These are phyloP conservation scores for Monosporozyma solicola DNA, from an alignment of 805 yeast genomes.

Conservation along the genomic window DNA sequence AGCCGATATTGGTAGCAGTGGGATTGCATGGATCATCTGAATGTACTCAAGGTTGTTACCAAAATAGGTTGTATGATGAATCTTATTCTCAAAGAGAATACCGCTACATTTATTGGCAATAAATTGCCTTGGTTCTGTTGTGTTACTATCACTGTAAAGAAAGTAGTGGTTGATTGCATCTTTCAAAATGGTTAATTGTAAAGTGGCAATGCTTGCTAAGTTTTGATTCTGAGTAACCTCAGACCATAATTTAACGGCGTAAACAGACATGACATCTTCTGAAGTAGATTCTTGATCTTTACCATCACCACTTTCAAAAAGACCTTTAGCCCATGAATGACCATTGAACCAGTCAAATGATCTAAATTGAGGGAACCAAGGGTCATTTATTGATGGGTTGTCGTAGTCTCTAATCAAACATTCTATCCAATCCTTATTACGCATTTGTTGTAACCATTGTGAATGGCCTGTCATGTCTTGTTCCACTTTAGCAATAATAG, in stretches of 20 bases:
- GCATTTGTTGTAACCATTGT: slow-evolving; percentile 38
- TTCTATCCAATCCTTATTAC: slow-evolving; percentile 43
- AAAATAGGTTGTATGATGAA: slow-evolving; percentile 67
- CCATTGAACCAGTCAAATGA: slow-evolving; percentile 71
- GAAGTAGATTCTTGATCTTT: slow-evolving; percentile 68
- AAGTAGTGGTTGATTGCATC: slow-evolving; percentile 48
- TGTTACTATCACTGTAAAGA: slow-evolving; percentile 45
- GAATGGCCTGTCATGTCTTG: background rate
- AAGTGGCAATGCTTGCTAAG: slow-evolving; percentile 45
- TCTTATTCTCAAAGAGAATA: slow-evolving; percentile 61
- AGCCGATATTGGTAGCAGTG: slow-evolving; percentile 57
- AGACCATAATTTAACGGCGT: slow-evolving; percentile 62
- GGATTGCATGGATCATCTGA: slow-evolving; percentile 73
- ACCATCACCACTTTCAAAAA: slow-evolving; percentile 63
- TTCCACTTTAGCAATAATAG: slow-evolving; percentile 52
- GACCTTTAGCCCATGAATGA: slow-evolving; percentile 73
- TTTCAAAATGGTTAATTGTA: slow-evolving; percentile 53
- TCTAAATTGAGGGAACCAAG: slow-evolving; percentile 55
- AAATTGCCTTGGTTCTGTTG: slow-evolving; percentile 46
- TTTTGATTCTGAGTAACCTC: slow-evolving; percentile 42
- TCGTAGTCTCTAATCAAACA: slow-evolving; percentile 60
- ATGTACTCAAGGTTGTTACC: slow-evolving; percentile 66
- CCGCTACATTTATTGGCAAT: slow-evolving; percentile 63
- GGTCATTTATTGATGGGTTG: slow-evolving; percentile 46
- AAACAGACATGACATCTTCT: slow-evolving; percentile 65